These are phyloP conservation scores for Cladosporium sphaerospermum DNA, from an alignment of 2,329 filamentous ascomycete species.

Conservation along the genomic window DNA sequence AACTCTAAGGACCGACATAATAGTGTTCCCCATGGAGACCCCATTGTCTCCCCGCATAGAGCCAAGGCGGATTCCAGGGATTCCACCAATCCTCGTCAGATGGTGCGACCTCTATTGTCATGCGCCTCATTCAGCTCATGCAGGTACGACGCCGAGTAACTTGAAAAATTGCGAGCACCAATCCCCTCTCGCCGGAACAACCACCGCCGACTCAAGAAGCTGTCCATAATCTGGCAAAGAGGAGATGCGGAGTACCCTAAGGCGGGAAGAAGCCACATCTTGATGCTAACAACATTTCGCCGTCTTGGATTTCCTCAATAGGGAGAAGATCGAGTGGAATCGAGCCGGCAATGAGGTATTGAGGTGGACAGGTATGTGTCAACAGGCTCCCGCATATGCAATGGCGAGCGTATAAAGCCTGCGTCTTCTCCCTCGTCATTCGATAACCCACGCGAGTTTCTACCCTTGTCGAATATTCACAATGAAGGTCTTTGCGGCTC, in stretches of 20 bases:
- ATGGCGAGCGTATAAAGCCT: too few relatives aligned
- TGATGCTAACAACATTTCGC: constrained; percentile 1
- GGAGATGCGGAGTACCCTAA: neutral
- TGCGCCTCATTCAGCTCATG: neutral
- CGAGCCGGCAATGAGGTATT: neutral
- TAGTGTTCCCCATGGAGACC: constrained; percentile 7
- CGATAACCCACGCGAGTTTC: too few relatives aligned
- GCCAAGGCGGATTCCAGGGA: constrained; percentile 3
- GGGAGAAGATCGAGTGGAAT: neutral
- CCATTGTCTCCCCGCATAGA: constrained; percentile 1
- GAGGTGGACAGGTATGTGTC: neutral
- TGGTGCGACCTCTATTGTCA: neutral
- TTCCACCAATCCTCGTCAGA: constrained; percentile 7
- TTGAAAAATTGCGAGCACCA: neutral
- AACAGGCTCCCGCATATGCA: neutral
- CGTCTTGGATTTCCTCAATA: neutral
- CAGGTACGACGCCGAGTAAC: constrained; percentile 6
- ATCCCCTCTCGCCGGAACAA: neutral
- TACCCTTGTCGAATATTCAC: neutral
- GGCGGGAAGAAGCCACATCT: neutral
- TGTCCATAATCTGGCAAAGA: neutral
- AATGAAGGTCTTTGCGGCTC: constrained; percentile 13
- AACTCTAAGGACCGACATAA: neutral
- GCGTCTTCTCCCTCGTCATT: too few relatives aligned
- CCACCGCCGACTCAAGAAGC: neutral